These are phyloP conservation scores for Tetrapyrgos nigripes DNA, from an alignment of 1,284 basidiomycete species.

Conservation along the genomic window DNA sequence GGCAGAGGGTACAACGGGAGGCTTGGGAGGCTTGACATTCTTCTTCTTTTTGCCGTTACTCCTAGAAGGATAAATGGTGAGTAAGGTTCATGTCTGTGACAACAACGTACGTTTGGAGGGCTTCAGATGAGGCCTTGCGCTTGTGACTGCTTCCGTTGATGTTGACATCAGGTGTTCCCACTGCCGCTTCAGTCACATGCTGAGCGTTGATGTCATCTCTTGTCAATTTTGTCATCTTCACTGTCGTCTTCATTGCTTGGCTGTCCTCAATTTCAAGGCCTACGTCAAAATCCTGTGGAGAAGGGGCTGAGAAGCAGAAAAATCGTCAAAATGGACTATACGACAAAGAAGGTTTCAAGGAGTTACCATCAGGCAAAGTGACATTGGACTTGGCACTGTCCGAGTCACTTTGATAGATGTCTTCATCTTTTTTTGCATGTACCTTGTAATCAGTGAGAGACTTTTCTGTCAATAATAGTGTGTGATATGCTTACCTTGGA, in stretches of 20 bases:
- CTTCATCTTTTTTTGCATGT: too few relatives aligned
- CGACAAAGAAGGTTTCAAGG: not conserved
- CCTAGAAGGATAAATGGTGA: not conserved
- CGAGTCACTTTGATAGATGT: too few relatives aligned
- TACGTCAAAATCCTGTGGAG: not conserved
- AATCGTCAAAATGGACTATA: not conserved
- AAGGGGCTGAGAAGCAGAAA: too few relatives aligned
- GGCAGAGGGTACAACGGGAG: not conserved
- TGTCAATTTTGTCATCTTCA: not conserved
- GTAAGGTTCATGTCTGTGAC: not conserved
- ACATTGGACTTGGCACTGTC: not conserved
- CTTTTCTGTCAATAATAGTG: too few relatives aligned
- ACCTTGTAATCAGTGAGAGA: too few relatives aligned
- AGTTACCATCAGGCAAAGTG: not conserved
- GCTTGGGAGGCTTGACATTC: too few relatives aligned
- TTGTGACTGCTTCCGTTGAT: not conserved
- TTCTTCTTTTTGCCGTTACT: not conserved
- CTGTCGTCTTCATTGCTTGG: not conserved
- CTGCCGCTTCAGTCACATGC: not conserved
- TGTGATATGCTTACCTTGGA: too few relatives aligned
- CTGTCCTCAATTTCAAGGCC: not conserved
- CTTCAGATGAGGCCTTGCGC: too few relatives aligned
- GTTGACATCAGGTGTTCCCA: too few relatives aligned
- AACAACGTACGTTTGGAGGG: too few relatives aligned
- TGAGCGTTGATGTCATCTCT: not conserved